A percentile compares a stretch with the other conserved stretches of the same genome.
These are phyloP conservation scores for Aethionema arabicum DNA, from an alignment of 345 rosid genomes.

Conservation along the genomic window DNA sequence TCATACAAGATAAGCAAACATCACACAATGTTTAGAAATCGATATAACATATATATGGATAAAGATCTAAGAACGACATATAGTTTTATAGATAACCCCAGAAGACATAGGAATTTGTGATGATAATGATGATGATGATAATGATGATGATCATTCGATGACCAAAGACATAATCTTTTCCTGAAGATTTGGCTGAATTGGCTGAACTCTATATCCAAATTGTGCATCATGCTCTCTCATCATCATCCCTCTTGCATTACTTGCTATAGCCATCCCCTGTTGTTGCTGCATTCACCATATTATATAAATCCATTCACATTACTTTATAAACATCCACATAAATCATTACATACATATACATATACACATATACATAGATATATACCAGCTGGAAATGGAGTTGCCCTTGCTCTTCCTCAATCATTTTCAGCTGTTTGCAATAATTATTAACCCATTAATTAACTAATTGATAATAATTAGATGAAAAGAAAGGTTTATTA, in stretches of 20 bases:
- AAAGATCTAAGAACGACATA: no score
- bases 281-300: slow-evolving; percentile 42
- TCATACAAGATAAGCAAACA: no score
- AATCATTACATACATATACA: slow-evolving; percentile 3
- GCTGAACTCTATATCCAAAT: slow-evolving; percentile 38
- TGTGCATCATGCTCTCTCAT: slow-evolving; percentile 37
- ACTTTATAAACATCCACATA: neutral
- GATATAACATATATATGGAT: no score
- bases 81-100: no score
- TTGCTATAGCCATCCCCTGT: slow-evolving; percentile 52
- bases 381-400: slow-evolving; percentile 49
- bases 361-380: slow-evolving; percentile 9
- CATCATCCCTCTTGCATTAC: slow-evolving; percentile 45
- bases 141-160: slow-evolving; percentile 31
- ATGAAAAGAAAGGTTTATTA: neutral
- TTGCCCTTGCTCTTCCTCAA: slow-evolving; percentile 46
- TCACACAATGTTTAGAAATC: no score
- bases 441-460: slow-evolving; percentile 7
- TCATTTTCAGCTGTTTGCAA: slow-evolving; percentile 34
- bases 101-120: no score
- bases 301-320: neutral
- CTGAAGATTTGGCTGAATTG: slow-evolving; percentile 43
- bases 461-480: neutral
- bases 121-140: no score
- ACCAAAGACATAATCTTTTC: slow-evolving; percentile 43